Conservation (phyloP, 495 filamentous ascomycete species). For the Podospora sp. region DNA sequence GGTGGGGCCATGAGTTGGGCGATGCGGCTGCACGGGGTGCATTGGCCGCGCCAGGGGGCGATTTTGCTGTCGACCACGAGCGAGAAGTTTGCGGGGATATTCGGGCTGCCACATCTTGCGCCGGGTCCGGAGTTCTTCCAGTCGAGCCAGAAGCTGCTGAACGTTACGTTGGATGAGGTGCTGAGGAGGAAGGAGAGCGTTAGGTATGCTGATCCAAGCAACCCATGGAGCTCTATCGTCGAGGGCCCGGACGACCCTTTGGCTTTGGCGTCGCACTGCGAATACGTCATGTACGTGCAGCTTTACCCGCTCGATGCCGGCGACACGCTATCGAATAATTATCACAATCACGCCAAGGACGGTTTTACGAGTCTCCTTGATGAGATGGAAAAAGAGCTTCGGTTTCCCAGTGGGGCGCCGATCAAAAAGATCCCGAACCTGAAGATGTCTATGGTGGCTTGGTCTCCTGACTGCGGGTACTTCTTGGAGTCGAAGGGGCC, state of each 20-base stretch:
- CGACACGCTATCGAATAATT: conserved; percentile 13
- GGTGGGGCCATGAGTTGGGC: conserved; percentile 72
- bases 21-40: conserved; percentile 75
- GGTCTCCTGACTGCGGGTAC: conserved; percentile 92
- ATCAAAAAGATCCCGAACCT: conserved; percentile 67
- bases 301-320: conserved; percentile 64
- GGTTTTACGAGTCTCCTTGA: conserved; percentile 53
- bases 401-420: conserved; percentile 81
- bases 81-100: conserved; percentile 88
- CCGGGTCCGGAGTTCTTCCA: conserved; percentile 67
- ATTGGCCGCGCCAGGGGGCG: conserved; percentile 74
- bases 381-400: conserved; percentile 79
- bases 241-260: conserved; percentile 59
- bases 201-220: conserved; percentile 48
- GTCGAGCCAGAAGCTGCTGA: conserved; percentile 66
- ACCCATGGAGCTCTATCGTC: conserved; percentile 63
- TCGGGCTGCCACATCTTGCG: conserved; percentile 81
- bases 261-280: conserved; percentile 73
- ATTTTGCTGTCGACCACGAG: conserved; percentile 84
- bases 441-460: conserved; percentile 80
- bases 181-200: conserved; percentile 63
- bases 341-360: conserved; percentile 25
- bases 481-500: conserved; percentile 87
- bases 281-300: conserved; percentile 86
- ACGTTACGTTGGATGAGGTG: conserved; percentile 67